Evolutionary conservation across 805 yeast genomes (phyloP).

Genomic region (Candida ficus): DNA sequence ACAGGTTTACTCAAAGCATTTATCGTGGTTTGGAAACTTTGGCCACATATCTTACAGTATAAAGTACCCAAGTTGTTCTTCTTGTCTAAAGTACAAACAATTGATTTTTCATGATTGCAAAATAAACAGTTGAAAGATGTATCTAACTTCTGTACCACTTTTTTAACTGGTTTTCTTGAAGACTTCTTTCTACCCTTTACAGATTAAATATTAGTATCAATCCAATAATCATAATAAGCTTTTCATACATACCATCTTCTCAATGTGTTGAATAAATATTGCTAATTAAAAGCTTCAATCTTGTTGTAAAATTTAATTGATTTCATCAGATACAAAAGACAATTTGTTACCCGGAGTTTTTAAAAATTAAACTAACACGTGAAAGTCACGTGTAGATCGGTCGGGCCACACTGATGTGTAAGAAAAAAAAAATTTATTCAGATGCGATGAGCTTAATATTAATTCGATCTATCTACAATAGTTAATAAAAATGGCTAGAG

Average conservation of each 20-base stretch:
- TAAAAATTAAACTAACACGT: too few relatives aligned
- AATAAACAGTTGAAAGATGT: constrained; percentile 85
- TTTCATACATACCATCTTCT: constrained; percentile 11
- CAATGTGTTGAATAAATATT: neutral
- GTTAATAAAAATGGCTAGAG: constrained; percentile 6
- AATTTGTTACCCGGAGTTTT: too few relatives aligned
- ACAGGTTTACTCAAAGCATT: constrained; percentile 78
- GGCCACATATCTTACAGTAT: constrained; percentile 92
- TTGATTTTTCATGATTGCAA: constrained; percentile 93
- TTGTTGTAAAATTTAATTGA: too few relatives aligned
- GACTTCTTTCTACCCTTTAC: constrained; percentile 78
- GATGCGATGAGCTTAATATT: constrained; percentile 12
- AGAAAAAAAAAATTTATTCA: constrained; percentile 14
- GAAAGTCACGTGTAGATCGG: neutral
- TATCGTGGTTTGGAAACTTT: constrained; percentile 82
- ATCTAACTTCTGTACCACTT: constrained; percentile 72
- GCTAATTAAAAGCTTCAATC: too few relatives aligned
- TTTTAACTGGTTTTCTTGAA: constrained; percentile 74
- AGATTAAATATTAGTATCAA: constrained; percentile 2
- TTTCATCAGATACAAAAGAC: too few relatives aligned
- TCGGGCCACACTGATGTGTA: constrained; percentile 3
- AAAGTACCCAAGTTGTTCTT: constrained; percentile 78
- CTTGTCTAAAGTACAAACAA: constrained; percentile 82
- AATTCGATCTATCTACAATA: neutral
- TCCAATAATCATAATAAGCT: too few relatives aligned